Evolutionary conservation across 257 asterid species (phyloP).

Genomic region (Orobanche coerulescens): DNA sequence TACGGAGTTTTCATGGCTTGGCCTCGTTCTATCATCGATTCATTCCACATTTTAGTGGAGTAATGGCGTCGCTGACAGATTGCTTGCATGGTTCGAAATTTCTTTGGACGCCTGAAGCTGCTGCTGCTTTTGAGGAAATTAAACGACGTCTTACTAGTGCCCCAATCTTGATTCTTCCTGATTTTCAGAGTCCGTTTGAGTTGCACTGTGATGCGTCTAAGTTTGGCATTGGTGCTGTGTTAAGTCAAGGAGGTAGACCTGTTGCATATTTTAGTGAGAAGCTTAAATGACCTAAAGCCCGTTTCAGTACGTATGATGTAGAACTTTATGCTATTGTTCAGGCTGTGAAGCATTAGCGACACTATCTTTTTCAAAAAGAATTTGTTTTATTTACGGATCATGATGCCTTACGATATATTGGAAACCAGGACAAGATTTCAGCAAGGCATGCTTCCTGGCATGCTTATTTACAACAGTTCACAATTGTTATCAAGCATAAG

Average conservation of each 20-base stretch:
- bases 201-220: background rate
- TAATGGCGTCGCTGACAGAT: background rate
- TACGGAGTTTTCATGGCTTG: background rate
- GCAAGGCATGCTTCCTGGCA: background rate
- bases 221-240: background rate
- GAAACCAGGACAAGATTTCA: background rate
- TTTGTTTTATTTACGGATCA: background rate
- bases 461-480: background rate
- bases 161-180: background rate
- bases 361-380: background rate
- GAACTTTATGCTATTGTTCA: background rate
- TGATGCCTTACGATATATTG: background rate
- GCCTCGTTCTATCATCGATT: background rate
- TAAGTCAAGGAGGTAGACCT: background rate
- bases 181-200: background rate
- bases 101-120: background rate
- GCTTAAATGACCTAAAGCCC: background rate
- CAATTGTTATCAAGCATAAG: background rate
- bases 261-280: background rate
- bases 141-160: background rate
- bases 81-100: background rate
- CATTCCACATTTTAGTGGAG: background rate
- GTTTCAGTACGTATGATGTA: background rate
- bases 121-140: background rate
- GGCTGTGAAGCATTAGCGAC: background rate